phyloP scores from a whole-genome alignment of 352 stramenopile species.

The Phytophthora megakarya region DNA sequence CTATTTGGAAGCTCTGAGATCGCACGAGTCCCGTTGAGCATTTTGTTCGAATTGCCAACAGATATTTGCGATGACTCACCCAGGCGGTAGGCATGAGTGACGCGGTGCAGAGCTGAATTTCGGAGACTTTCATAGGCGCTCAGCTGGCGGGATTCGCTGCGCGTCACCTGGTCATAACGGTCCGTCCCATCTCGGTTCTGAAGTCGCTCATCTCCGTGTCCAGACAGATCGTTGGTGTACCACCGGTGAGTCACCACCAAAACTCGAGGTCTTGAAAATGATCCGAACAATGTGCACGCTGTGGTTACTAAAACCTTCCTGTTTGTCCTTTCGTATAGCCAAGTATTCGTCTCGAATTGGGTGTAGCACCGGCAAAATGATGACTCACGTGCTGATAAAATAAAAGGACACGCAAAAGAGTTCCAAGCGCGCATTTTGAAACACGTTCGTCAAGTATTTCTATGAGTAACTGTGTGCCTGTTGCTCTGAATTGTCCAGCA shows the following conservation, averaged over 20 bases:
- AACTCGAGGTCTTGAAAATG: background rate
- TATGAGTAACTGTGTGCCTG: background rate
- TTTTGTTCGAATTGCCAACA: conserved; percentile 28
- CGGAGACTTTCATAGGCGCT: conserved; percentile 12
- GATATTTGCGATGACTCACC: conserved; percentile 12
- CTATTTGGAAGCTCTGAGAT: conserved; percentile 40
- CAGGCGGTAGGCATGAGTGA: conserved; percentile 9
- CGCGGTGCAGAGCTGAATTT: conserved; percentile 1
- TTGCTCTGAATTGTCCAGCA: background rate
- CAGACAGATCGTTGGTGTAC: conserved; percentile 12
- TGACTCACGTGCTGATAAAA: background rate
- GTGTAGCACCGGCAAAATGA: background rate
- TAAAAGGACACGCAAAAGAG: too few species aligned
- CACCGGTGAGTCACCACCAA: conserved; percentile 14
- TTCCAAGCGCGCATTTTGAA: too few species aligned
- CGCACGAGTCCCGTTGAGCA: conserved; percentile 22
- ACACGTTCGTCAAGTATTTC: background rate
- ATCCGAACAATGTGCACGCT: background rate
- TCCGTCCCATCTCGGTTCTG: conserved; percentile 20
- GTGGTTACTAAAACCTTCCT: background rate
- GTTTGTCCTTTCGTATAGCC: background rate
- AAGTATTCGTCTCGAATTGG: background rate
- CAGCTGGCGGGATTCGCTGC: conserved; percentile 15
- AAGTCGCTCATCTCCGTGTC: conserved; percentile 15
- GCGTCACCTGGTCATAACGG: conserved; percentile 13